Base-by-base conservation (phyloP, 148 eudicot genomes). In the Silene uniflora region DNA sequence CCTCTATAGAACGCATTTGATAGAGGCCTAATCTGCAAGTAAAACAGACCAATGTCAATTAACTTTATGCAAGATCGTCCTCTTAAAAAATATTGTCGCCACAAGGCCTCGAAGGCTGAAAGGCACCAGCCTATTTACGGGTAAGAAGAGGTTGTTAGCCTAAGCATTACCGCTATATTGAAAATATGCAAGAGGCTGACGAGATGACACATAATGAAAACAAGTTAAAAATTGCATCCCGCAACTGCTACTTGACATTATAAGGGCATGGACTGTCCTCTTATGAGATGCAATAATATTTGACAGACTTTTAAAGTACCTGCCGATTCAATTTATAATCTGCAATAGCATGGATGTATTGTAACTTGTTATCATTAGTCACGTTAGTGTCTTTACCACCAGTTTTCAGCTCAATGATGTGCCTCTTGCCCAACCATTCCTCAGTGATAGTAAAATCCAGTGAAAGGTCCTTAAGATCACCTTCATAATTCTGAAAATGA, bases 311-410 rank as follows among this genome's bases (percentile, higher is more conserved):
- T 39, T 71, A 23, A 78, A 54, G 55, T 71, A 93, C 98, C 96
- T 94, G 98, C 58, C 98, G 88, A 62, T 94, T 94, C 75, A 94
- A 96, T 85, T 94, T 94, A 84, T 91, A 94, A 64, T 94, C 97
- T 76, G 97, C 98, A 73, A 94, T 90, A 78, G 98, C 98, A 91
- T 94, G 91, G 81, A 94, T 82, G 72, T 94, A 94, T 80, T 91
- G 98, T 82, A 91, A 83, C 87, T 90, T 94, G 87, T 91, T 94
- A 75, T 94, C 97, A 84, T 91, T 89, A 65, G 93, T 90, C 76
- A 94, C 97, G 66, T 58, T 79, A 18, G 77, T 79, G 78, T 94
- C 97, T 85, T 89, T 90, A 69, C 98, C 98, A 67, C 97, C 97
- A 71, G 96, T 87, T 84, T 88, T 94, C 72, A 94, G 92, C 87